phyloP scores from a whole-genome alignment of 176 grass and related monocot genomes.

The Microstegium vimineum region DNA sequence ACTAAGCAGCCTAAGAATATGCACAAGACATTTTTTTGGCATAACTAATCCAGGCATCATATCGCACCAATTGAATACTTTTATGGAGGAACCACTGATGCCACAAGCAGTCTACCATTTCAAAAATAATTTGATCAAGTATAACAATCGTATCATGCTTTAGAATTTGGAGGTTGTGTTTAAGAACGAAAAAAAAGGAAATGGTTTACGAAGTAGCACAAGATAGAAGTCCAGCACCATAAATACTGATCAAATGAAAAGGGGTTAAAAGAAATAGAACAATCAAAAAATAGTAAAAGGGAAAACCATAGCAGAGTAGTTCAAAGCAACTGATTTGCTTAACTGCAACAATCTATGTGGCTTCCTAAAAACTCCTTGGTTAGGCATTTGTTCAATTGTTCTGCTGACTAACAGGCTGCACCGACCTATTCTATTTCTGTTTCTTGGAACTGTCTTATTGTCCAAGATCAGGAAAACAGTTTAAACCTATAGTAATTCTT shows the following conservation, averaged over 20 bases:
- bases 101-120: background rate
- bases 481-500: conserved; percentile 2
- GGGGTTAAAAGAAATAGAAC: background rate
- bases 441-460: conserved; percentile 21
- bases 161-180: background rate
- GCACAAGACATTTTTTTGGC: background rate
- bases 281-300: background rate
- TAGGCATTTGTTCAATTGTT: conserved; percentile 15
- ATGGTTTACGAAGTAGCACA: background rate
- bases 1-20: background rate
- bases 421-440: background rate
- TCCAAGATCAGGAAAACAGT: background rate
- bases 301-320: background rate
- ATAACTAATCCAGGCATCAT: background rate
- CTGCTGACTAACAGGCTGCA: background rate
- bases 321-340: background rate
- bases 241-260: background rate
- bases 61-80: conserved; percentile 1
- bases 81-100: background rate
- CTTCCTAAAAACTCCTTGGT: conserved; percentile 1
- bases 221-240: background rate
- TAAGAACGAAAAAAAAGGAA: background rate
- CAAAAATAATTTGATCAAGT: background rate
- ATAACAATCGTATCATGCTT: background rate
- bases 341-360: background rate